Conservation (phyloP, 192 early-diverging fungal species). For the Coemansia sp. region DNA sequence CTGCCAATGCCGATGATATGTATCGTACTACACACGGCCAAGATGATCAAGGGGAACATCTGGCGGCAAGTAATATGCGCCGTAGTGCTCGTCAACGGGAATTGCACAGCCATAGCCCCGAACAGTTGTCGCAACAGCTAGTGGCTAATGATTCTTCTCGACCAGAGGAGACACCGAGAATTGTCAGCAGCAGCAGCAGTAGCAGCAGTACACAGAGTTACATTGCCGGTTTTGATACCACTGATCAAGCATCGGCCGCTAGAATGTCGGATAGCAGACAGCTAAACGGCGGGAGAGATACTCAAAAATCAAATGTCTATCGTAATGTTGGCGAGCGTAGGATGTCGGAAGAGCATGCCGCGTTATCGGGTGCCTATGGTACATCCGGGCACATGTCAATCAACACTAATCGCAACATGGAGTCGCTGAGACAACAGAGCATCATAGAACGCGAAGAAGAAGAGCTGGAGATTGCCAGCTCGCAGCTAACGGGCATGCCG, state of each 20-base stretch:
- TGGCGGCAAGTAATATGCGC: not conserved
- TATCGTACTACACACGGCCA: not conserved
- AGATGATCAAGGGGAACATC: not conserved
- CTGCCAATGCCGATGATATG: too few species aligned
- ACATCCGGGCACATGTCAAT: constrained; percentile 14
- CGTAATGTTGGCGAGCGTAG: constrained; percentile 1
- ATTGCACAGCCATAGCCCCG: not conserved
- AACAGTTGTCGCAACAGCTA: not conserved
- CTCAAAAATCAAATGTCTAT: constrained; percentile 5
- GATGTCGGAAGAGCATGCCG: constrained; percentile 4
- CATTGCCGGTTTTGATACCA: too few species aligned
- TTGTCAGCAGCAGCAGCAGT: constrained; percentile 5
- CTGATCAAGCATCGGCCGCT: too few species aligned
- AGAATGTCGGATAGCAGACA: not conserved
- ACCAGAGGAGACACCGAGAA: not conserved
- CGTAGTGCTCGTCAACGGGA: constrained; percentile 1
- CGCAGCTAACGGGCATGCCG: constrained; percentile 41
- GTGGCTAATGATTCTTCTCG: too few species aligned
- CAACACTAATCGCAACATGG: constrained; percentile 47
- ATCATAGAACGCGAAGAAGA: constrained; percentile 45
- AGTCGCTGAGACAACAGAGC: constrained; percentile 51
- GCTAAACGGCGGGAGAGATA: constrained; percentile 5
- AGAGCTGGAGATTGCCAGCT: constrained; percentile 34
- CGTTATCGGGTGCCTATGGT: not conserved
- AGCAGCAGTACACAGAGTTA: not conserved